Evolutionary conservation across 129 eudicot species (phyloP).

Genomic region (Gnaphalium uliginosum): DNA sequence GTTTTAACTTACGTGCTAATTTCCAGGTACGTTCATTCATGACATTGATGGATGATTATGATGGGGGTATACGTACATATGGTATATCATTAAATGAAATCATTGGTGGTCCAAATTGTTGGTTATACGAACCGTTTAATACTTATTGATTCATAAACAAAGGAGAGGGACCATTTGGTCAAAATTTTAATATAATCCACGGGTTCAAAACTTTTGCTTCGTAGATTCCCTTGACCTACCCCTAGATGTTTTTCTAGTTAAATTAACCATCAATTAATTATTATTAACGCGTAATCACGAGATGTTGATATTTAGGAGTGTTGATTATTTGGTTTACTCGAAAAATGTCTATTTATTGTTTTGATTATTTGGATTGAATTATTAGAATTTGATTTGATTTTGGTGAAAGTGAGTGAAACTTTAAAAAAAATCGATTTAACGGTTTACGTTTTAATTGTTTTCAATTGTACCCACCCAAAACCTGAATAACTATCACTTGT

Average conservation of each 20-base stretch:
- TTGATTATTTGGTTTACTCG: no score
- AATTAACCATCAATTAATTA: neutral
- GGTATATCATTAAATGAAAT: slow-evolving; percentile 10
- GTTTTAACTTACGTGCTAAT: neutral
- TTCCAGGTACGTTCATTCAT: neutral
- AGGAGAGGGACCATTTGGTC: slow-evolving; percentile 20
- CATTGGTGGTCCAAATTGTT: slow-evolving; percentile 30
- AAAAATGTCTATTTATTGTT: no score
- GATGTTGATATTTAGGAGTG: neutral
- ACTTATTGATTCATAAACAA: slow-evolving; percentile 4
- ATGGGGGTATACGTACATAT: slow-evolving; percentile 7
- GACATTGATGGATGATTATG: slow-evolving; percentile 13
- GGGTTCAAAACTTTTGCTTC: slow-evolving; percentile 4
- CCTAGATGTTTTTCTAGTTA: neutral
- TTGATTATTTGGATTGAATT: no score
- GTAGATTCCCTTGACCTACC: slow-evolving; percentile 1
- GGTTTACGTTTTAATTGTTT: no score
- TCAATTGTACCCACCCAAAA: no score
- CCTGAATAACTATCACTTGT: no score
- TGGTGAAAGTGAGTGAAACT: no score
- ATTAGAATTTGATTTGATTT: no score
- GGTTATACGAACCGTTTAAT: slow-evolving; percentile 18
- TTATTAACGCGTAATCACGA: neutral
- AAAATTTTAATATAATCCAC: slow-evolving; percentile 31
- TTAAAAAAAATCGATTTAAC: no score